Evolutionary conservation across 2,329 filamentous ascomycete species (phyloP), one percentile per base, ranked within the genome.

Genomic region (Microcyclospora pomicola): DNA sequence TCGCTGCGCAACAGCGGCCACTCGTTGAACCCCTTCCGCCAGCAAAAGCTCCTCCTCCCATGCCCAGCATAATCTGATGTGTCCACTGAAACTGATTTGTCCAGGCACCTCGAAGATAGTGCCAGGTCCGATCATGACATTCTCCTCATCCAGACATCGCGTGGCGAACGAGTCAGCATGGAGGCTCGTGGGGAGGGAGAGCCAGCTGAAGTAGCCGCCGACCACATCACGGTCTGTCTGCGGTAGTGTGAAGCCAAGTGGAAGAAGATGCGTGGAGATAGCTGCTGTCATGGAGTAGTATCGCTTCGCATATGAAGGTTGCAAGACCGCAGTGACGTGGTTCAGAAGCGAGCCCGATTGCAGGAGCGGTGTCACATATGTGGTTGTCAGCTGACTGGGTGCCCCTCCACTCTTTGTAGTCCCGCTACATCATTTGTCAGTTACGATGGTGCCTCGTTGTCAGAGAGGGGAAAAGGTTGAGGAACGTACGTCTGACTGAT

Each of bases 191-290:
- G 78, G 77, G 4, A 93, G 58, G 1, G 66, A 68, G 16, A 92
- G 59, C 85, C 85, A 94, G 34, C 93, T 65, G 56, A 93, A 94
- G 56, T 88, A 94, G 0, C 86, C 86, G 0, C 86, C 86, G 24
- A 78, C 80, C 2, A 78, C 58, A 3, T 63, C 55, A 27, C 64
- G 59, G 39, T 63, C 56, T 1, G 57, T 50, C 39, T 70, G 59
- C 11, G 59, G 57, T 29, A 66, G 42, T 49, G 59, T 48, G 62
- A 82, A 71, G 2, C 78, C 80, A 0, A 82, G 62, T 1, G 80
- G 79, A 0, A 68, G 53, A 2, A 92, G 64, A 34, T 79, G 58
- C 36, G 67, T 55, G 29, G 68, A 54, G 15, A 91, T 71, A 0
- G 78, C 74, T 2, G 58, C 49, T 43, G 77, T 65, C 53, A 88